Base-by-base conservation (phyloP, 495 filamentous ascomycete species). In the Hypoxylon intermedium region DNA sequence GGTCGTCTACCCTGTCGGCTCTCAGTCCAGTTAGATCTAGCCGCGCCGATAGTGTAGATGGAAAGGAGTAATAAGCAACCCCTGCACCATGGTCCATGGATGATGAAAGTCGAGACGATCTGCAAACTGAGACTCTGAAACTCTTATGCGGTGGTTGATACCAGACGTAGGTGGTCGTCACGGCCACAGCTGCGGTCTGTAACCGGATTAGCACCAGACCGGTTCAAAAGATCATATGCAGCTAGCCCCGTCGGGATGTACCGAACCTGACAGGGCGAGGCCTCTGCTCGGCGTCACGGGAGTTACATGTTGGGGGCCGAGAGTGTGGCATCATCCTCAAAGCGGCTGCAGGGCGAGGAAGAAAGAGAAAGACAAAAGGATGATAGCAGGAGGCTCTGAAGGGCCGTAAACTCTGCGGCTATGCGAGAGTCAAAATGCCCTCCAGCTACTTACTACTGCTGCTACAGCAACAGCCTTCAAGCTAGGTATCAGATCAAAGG, bases 81-180 rank as follows among this genome's bases (percentile, higher is more conserved):
- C n/a, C n/a, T n/a, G n/a, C n/a, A n/a, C n/a, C n/a, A n/a, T n/a
- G n/a, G n/a, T n/a, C n/a, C n/a, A n/a, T n/a, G n/a, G n/a, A n/a
- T n/a, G n/a, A n/a, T n/a, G 12, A 55, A 46, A 50, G 37, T 49
- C 45, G 53, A 52, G 53, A 59, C 51, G 72, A 77, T 75, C 69
- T 60, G 47, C 75, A 67, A 68, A 63, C 68, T 75, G 71, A 76
- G 71, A 74, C 72, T 65, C 60, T 70, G 72, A 74, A 73, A 75
- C 70, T 60, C 42, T 43, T 65, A 58, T 64, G 58, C 54, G 46
- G 49, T 53, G 63, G 44, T 70, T 58, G 55, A 62, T 63, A 49
- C 62, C 50, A 48, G 61, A 50, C 28, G 40, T 46, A 53, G 47
- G 40, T 47, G 44, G 56, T 48, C 45, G 48, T 36, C 59, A 55